These are phyloP conservation scores for Cerrena zonata DNA, from an alignment of 1,284 basidiomycete species.

Conservation along the genomic window DNA sequence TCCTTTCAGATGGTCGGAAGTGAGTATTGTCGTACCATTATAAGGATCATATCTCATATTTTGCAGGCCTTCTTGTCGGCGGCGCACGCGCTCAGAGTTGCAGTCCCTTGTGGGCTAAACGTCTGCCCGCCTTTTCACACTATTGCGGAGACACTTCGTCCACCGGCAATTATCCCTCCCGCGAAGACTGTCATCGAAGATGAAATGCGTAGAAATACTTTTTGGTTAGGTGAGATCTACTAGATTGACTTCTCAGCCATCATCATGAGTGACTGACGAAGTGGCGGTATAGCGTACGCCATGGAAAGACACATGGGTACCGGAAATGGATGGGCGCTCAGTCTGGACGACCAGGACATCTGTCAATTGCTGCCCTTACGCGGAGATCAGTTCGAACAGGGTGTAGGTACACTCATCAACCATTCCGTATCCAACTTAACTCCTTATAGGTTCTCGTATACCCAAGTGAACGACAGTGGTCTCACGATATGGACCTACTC, in stretches of 20 bases:
- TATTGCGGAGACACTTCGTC: conserved; percentile 46
- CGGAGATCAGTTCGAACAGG: conserved; percentile 53
- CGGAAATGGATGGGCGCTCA: conserved; percentile 65
- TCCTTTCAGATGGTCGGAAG: conserved; percentile 61
- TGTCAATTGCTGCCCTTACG: conserved; percentile 64
- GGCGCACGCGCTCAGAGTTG: conserved; percentile 51
- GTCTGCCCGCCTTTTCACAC: conserved; percentile 64
- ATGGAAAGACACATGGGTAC: conserved; percentile 60
- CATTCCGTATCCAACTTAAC: conserved; percentile 1
- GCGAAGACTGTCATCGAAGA: conserved; percentile 61
- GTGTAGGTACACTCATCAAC: conserved; percentile 36
- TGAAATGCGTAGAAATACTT: conserved; percentile 63
- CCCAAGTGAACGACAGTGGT: conserved; percentile 61
- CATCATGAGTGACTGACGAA: not conserved
- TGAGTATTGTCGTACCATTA: conserved; percentile 23
- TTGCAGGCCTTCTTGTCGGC: conserved; percentile 54
- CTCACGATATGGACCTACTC: conserved; percentile 54
- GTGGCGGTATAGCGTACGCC: conserved; percentile 52
- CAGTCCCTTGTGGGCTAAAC: conserved; percentile 63
- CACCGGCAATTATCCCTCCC: conserved; percentile 52
- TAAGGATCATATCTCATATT: not conserved
- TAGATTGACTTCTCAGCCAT: too few species aligned
- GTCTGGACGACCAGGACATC: conserved; percentile 66
- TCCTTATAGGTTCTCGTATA: conserved; percentile 42
- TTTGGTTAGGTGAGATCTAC: conserved; percentile 43